These are phyloP conservation scores for Cadophora sp. DNA, from an alignment of 2,329 filamentous ascomycete species.

Conservation along the genomic window DNA sequence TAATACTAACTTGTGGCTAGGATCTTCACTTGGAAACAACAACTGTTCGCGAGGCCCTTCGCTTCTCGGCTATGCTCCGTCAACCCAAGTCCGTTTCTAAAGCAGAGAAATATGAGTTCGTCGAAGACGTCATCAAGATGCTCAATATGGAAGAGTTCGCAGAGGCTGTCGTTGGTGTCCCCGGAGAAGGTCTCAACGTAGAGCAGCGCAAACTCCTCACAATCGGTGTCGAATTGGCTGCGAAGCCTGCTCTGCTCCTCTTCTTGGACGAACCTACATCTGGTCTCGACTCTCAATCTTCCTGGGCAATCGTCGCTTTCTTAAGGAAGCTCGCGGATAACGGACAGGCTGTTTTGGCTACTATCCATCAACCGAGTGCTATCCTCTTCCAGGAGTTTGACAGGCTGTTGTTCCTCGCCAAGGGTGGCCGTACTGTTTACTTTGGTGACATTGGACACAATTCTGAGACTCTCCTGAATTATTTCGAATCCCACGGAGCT, in stretches of 20 bases:
- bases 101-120: slow-evolving; percentile 84
- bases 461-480: slow-evolving; percentile 52
- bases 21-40: slow-evolving; percentile 86
- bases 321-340: slow-evolving; percentile 89
- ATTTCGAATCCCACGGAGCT: slow-evolving; percentile 78
- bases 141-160: slow-evolving; percentile 91
- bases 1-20: slow-evolving; percentile 17
- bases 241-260: slow-evolving; percentile 86
- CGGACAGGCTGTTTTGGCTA: slow-evolving; percentile 91
- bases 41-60: slow-evolving; percentile 84
- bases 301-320: slow-evolving; percentile 89
- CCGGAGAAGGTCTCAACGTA: slow-evolving; percentile 82
- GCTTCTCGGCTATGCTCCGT: slow-evolving; percentile 85
- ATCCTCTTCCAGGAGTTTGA: slow-evolving; percentile 94
- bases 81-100: slow-evolving; percentile 77
- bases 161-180: slow-evolving; percentile 89
- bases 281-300: slow-evolving; percentile 91
- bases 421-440: slow-evolving; percentile 81
- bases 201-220: slow-evolving; percentile 80
- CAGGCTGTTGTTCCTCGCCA: slow-evolving; percentile 77
- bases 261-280: slow-evolving; percentile 97
- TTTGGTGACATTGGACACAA: slow-evolving; percentile 75
- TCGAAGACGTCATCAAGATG: slow-evolving; percentile 90
- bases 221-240: slow-evolving; percentile 94
- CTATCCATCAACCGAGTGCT: slow-evolving; percentile 93